phyloP scores from a whole-genome alignment of 140 eudicot genomes.

The Bidens hawaiensis region DNA sequence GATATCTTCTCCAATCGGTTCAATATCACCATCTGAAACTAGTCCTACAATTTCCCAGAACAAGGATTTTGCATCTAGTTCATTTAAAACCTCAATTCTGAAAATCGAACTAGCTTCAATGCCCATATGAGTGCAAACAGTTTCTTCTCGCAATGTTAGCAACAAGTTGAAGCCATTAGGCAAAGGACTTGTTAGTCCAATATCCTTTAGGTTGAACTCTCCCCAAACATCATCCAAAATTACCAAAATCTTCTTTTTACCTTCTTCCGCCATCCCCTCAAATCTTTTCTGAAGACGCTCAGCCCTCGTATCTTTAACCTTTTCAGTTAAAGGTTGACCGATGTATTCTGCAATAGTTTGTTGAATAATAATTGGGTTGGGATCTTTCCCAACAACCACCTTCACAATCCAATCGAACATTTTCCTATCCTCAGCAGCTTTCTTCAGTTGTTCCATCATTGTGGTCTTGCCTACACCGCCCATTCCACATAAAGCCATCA shows the following conservation, averaged over 20 bases:
- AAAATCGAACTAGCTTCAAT: neutral
- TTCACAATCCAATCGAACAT: neutral
- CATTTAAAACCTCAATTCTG: neutral
- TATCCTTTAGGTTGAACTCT: neutral
- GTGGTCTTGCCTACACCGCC: slow-evolving; percentile 8
- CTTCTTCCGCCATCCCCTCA: neutral
- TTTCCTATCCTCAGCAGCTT: neutral
- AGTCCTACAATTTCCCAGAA: neutral
- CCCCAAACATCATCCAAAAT: neutral
- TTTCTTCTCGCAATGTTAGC: neutral
- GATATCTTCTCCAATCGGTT: neutral
- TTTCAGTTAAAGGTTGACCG: neutral
- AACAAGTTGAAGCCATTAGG: slow-evolving; percentile 1
- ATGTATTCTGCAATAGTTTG: neutral
- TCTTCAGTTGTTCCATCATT: slow-evolving; percentile 4
- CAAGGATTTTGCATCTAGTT: neutral
- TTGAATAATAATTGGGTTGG: neutral
- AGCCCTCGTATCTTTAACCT: neutral
- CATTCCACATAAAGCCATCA: slow-evolving; percentile 2
- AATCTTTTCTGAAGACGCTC: neutral
- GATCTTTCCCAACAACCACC: neutral
- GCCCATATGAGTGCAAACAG: slow-evolving; percentile 1
- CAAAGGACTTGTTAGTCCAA: neutral
- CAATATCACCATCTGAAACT: neutral
- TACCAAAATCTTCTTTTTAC: neutral